Conservation (phyloP, 805 yeast species). For the Allodekkera sacchari region DNA sequence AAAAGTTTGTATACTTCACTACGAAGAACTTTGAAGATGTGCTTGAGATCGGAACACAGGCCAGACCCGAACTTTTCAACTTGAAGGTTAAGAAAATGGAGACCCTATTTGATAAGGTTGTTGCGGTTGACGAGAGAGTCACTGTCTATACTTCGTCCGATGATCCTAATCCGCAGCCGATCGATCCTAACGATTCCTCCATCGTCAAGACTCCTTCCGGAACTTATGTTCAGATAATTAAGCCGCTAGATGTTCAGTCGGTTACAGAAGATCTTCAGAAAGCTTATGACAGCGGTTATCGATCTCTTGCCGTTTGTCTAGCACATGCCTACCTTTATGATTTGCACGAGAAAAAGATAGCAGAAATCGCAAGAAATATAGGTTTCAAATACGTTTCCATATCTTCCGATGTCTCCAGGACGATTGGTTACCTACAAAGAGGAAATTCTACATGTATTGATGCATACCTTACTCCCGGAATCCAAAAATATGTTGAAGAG, state of each 20-base stretch:
- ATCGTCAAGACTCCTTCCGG: conserved; percentile 28
- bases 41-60: conserved; percentile 73
- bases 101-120: conserved; percentile 58
- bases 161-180: conserved; percentile 46
- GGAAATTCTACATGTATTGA: conserved; percentile 32
- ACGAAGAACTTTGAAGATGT: conserved; percentile 80
- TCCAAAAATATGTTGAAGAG: conserved; percentile 27
- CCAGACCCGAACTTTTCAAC: conserved; percentile 79
- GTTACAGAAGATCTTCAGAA: conserved; percentile 14
- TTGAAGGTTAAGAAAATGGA: conserved; percentile 58
- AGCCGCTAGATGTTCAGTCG: conserved; percentile 17
- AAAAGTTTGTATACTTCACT: conserved; percentile 66
- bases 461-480: conserved; percentile 33
- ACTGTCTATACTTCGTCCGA: conserved; percentile 67
- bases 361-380: conserved; percentile 24
- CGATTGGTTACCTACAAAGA: conserved; percentile 27
- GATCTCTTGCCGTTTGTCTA: conserved; percentile 29
- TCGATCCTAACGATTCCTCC: conserved; percentile 14
- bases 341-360: conserved; percentile 27
- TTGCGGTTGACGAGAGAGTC: conserved; percentile 78
- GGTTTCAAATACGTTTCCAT: conserved; percentile 32
- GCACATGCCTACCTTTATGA: conserved; percentile 30
- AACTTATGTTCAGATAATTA: conserved; percentile 29
- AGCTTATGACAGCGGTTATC: conserved; percentile 19
- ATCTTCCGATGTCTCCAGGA: conserved; percentile 27